phyloP scores from a whole-genome alignment of 305 asterid species.

The Plantago coronopus region DNA sequence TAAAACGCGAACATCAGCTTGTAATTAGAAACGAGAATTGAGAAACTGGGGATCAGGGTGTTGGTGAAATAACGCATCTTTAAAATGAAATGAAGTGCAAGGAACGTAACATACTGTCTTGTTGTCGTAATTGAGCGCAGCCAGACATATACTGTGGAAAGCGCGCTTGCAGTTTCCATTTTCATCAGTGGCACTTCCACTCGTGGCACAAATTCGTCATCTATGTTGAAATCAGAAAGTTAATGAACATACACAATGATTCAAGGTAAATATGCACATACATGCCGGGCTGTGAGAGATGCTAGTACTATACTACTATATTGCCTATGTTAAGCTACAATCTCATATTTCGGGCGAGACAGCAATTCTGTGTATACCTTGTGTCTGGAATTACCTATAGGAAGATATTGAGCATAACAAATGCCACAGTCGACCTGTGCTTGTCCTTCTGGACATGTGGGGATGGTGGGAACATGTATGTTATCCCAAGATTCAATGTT shows the following conservation, averaged over 20 bases:
- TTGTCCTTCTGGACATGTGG: conserved; percentile 36
- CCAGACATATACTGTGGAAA: conserved; percentile 86
- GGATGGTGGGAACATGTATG: conserved; percentile 52
- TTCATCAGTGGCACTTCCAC: conserved; percentile 77
- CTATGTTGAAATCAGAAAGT: conserved; percentile 36
- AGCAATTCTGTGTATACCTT: no score
- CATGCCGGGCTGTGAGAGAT: no score
- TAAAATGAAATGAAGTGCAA: conserved; percentile 8
- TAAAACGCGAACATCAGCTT: not conserved
- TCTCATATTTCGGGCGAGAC: no score
- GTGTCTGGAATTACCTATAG: conserved; percentile 63
- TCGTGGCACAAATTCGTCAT: conserved; percentile 70
- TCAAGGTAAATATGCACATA: no score
- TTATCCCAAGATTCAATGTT: conserved; percentile 40
- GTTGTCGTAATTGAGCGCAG: conserved; percentile 75
- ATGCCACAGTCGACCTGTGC: conserved; percentile 78
- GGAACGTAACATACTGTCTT: conserved; percentile 54
- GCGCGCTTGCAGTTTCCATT: conserved; percentile 62
- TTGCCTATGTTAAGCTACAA: no score
- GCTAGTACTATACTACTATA: no score
- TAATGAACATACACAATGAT: conserved; percentile 9
- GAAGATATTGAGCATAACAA: conserved; percentile 79
- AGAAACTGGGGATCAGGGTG: no score
- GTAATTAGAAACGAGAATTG: not conserved
- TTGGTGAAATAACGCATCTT: not conserved